Evolutionary conservation across 1,139 yeast species (phyloP), one percentile per base, ranked within the genome.

Genomic region (Saccharomyces hybrid): DNA sequence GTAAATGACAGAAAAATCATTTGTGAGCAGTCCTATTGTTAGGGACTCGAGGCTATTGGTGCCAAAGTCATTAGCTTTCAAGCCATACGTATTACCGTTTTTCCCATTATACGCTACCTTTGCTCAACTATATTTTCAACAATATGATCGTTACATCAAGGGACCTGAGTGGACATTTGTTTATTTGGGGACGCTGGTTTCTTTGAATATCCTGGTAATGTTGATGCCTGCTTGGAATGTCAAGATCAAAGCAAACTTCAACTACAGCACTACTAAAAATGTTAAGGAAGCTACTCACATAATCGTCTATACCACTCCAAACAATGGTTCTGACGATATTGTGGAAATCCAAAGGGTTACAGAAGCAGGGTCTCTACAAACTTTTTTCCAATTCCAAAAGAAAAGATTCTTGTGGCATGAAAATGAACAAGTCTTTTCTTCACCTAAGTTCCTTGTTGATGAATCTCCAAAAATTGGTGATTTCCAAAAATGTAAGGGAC

Each of bases 171-270:
- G 89, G 89, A 93, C 98, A 0, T 89, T 88, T 71, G 95, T 93
- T 41, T 91, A 83, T 65, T 75, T 89, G 49, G 86, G 95, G 56
- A 72, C 89, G 7, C 78, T 91, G 54, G 71, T 86, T 31, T 83
- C 96, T 6, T 58, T 86, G 55, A 95, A 93, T 68, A 75, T 84
- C 56, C 75, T 93, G 69, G 74, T 93, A 55, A 81, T 93, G 86
- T 80, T 93, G 70, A 82, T 90, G 82, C 97, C 99, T n/a, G 87
- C 87, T 67, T 93, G 99, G 99, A 89, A 85, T 68, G 80, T 90
- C 55, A 78, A 81, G 54, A 74, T 93, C 57, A 80, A 82, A 59
- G 80, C 88, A 38, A 71, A 71, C n/a, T 90, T 93, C 74, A 87
- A 89, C 67, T 88, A 86, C 66, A 60, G 70, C 34, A 63, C 68